These are phyloP conservation scores for Rhizoctonia solani DNA, from an alignment of 1,284 basidiomycete genomes.

Conservation along the genomic window DNA sequence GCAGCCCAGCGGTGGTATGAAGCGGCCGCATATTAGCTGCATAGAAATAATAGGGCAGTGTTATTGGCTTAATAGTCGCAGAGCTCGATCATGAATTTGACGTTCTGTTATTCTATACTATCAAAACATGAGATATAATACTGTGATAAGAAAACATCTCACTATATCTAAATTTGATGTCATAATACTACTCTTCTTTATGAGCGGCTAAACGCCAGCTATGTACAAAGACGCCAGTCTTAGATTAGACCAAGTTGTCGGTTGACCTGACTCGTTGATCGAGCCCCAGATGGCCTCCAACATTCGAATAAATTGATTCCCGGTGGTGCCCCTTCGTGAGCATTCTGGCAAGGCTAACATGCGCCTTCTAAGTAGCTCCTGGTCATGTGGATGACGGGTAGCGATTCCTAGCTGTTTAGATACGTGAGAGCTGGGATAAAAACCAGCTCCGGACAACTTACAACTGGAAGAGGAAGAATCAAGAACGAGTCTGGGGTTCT, in stretches of 20 bases:
- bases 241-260: neutral
- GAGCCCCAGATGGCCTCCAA: neutral
- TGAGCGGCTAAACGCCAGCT: neutral
- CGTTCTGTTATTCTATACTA: no score
- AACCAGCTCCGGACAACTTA: neutral
- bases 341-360: neutral
- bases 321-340: neutral
- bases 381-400: neutral
- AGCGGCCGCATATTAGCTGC: no score
- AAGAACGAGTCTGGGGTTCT: conserved; percentile 4
- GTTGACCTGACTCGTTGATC: neutral
- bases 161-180: no score
- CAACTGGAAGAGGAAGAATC: neutral
- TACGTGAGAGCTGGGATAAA: neutral
- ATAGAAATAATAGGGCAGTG: no score
- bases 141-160: no score
- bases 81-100: no score
- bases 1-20: no score
- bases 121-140: no score
- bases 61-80: no score
- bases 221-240: neutral
- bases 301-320: neutral
- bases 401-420: neutral
- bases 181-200: no score
- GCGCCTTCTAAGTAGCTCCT: neutral